Evolutionary conservation across 805 yeast genomes (phyloP), one percentile per base, ranked within the genome.

Genomic region (Yarrowia yakushimensis): DNA sequence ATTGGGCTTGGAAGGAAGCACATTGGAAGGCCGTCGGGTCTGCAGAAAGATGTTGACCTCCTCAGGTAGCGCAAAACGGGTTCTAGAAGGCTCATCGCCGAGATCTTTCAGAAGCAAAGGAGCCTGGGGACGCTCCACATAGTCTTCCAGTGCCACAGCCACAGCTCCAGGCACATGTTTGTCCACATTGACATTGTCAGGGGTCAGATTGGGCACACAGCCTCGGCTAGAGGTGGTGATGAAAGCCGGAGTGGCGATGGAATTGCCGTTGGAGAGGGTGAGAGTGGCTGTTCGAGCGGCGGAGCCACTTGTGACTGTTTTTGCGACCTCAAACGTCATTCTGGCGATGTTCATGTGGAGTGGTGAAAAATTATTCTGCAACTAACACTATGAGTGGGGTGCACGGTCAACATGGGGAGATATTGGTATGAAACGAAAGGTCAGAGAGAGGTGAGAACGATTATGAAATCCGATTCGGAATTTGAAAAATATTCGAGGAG

Each of bases 161-260:
- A 70, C 67, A 1, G 67, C 72, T 1, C 73, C 68, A 13, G 69
- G 63, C 22, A 62, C 62, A 20, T 65, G 63, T 11, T 43, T 50
- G 34, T 67, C 64, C 60, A 64, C 65, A 20, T 42, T 63, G 20
- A 72, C 67, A 41, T 70, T 70, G 62, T 78, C 81, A 9, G 80
- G 81, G 22, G 81, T 76, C 59, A 78, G 62, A 63, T 78, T 80
- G 4, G 77, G 77, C 20, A 78, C 67, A 1, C 74, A 74, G 8
- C 80, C 81, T 41, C 80, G 69, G 5, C 71, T 69, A 15, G 80
- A 72, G 5, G 78, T 69, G 8, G 69, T 65, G 12, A 78, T n/a
- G 42, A 71, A 69, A 10, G 65, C 66, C 1, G 78, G 78, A 1
- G 77, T 74, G 15, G 62, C 30, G 17, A 73, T 63, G 10, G 22